Evolutionary conservation across 2,329 filamentous ascomycete species (phyloP).

Genomic region (Sporothrix protearum): DNA sequence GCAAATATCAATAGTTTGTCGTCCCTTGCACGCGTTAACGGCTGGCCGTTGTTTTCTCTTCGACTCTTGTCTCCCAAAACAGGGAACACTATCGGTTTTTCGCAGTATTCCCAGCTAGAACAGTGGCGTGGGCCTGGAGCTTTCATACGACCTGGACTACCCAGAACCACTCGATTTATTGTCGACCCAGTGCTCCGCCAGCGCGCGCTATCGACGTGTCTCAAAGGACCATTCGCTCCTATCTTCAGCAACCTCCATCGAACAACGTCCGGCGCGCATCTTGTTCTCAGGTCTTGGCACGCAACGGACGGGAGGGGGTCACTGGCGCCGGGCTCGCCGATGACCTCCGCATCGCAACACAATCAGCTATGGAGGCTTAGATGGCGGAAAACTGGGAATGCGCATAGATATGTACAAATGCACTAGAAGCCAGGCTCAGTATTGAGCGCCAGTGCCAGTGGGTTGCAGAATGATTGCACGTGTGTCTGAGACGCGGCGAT

Average conservation of each 20-base stretch:
- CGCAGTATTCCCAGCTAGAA: not conserved
- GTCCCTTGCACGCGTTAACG: not conserved
- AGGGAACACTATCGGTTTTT: not conserved
- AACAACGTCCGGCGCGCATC: not conserved
- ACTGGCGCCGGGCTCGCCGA: conserved; percentile 1
- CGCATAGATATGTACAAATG: not conserved
- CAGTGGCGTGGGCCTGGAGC: not conserved
- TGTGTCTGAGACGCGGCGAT: conserved; percentile 12
- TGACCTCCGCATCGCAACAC: not conserved
- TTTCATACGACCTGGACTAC: not conserved
- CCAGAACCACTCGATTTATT: not conserved
- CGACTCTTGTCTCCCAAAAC: conserved; percentile 2
- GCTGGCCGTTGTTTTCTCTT: not conserved
- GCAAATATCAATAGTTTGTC: not conserved
- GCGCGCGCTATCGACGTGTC: not conserved
- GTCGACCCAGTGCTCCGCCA: not conserved
- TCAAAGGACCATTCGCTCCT: not conserved
- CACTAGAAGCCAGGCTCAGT: not conserved
- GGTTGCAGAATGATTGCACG: not conserved
- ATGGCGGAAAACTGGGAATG: not conserved
- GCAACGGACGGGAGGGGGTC: not conserved
- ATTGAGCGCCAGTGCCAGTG: not conserved
- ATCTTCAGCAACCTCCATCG: not conserved
- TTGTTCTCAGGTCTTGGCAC: conserved; percentile 1
- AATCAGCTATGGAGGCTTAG: not conserved